Evolutionary conservation across 441 rosid genomes (phyloP).

Genomic region (Bruguiera hainesii): DNA sequence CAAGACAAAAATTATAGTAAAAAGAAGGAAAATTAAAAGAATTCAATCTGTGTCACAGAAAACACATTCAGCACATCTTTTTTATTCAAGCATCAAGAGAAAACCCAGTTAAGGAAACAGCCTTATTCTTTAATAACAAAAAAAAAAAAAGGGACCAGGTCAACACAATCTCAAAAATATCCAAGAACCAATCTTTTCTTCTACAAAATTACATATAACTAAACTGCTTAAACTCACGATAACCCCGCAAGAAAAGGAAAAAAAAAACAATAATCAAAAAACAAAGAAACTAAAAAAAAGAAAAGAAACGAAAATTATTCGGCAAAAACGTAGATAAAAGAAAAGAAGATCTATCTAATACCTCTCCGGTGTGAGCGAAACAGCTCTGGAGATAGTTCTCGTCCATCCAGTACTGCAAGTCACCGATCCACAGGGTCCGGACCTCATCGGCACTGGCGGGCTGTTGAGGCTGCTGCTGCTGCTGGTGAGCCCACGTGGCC

Average conservation of each 20-base stretch:
- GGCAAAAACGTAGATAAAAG: too few relatives aligned
- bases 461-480: slow-evolving; percentile 21
- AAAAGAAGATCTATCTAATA: slow-evolving; percentile 8
- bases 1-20: too few relatives aligned
- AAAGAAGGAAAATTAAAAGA: too few relatives aligned
- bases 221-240: too few relatives aligned
- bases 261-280: not conserved
- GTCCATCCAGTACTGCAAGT: slow-evolving; percentile 70
- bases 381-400: slow-evolving; percentile 43
- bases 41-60: too few relatives aligned
- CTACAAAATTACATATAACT: too few relatives aligned
- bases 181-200: not conserved
- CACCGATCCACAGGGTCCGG: slow-evolving; percentile 73
- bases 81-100: too few relatives aligned
- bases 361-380: slow-evolving; percentile 60
- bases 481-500: slow-evolving; percentile 47
- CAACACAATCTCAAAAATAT: not conserved
- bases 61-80: too few relatives aligned
- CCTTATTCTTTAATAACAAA: not conserved
- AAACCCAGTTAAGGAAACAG: not conserved
- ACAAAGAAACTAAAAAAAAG: not conserved
- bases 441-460: slow-evolving; percentile 45
- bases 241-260: too few relatives aligned
- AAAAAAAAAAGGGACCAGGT: not conserved
- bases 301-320: too few relatives aligned